phyloP scores from a whole-genome alignment of 257 asterid species.

The Ligustrum vulgare region DNA sequence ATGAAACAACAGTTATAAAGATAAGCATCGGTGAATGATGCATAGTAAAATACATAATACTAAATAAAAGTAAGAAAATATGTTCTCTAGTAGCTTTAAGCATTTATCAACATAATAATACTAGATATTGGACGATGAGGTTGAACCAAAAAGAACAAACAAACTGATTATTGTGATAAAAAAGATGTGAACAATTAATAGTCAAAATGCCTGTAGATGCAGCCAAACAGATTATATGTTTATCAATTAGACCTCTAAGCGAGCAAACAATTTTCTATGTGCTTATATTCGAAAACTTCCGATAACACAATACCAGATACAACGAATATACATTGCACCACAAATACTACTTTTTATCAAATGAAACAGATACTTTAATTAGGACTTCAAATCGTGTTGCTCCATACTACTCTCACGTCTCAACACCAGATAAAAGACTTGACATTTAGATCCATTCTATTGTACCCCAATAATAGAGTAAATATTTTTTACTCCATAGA shows the following conservation, averaged over 20 bases:
- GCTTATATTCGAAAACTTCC: too few species aligned
- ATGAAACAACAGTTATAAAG: constrained; percentile 21
- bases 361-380: constrained; percentile 13
- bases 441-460: neutral
- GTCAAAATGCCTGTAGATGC: constrained; percentile 7
- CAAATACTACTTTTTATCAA: neutral
- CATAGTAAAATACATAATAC: constrained; percentile 3
- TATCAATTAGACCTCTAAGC: neutral
- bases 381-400: neutral
- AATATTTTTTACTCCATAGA: neutral
- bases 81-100: constrained; percentile 2
- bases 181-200: neutral
- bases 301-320: neutral
- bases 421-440: neutral
- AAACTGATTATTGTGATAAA: neutral
- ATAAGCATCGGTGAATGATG: constrained; percentile 23
- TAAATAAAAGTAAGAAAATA: constrained; percentile 9
- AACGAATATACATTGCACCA: neutral
- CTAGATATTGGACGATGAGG: neutral
- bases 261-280: too few species aligned
- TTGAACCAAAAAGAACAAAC: constrained; percentile 21
- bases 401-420: neutral
- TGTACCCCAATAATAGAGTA: constrained; percentile 1
- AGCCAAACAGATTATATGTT: neutral
- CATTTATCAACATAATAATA: constrained; percentile 15